phyloP scores from a whole-genome alignment of 2,329 filamentous ascomycete genomes.

The Colletotrichum somersetense region DNA sequence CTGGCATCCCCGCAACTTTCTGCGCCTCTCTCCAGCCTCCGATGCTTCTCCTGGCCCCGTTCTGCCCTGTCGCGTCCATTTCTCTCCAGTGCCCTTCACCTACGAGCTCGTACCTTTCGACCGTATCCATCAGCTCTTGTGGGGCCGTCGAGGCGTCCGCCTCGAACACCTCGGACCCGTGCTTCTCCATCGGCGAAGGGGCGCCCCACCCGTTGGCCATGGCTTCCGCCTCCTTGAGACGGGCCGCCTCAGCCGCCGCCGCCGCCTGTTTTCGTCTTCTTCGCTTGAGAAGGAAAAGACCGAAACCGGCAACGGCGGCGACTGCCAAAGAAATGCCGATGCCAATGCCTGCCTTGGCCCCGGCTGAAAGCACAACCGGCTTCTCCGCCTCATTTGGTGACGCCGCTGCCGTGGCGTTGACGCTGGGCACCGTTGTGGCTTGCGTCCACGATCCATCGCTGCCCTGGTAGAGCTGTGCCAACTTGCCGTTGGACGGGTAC shows the following conservation, averaged over 20 bases:
- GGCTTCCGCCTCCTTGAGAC: conserved; percentile 45
- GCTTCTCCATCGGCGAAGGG: conserved; percentile 31
- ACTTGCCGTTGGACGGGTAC: conserved; percentile 50
- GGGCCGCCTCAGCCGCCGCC: conserved; percentile 44
- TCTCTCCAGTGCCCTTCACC: conserved; percentile 49
- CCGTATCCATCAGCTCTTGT: conserved; percentile 46
- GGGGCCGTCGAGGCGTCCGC: conserved; percentile 43
- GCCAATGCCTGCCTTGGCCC: conserved; percentile 68
- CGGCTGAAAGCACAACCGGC: conserved; percentile 55
- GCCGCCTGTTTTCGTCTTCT: conserved; percentile 52
- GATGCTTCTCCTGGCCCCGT: conserved; percentile 33
- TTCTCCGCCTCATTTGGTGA: conserved; percentile 52
- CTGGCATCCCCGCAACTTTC: not conserved
- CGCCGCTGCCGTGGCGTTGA: conserved; percentile 43
- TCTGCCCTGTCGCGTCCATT: conserved; percentile 37
- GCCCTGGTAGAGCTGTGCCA: conserved; percentile 50
- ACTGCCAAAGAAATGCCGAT: conserved; percentile 63
- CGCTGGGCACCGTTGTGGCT: conserved; percentile 45
- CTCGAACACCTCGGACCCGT: conserved; percentile 38
- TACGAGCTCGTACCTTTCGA: conserved; percentile 51
- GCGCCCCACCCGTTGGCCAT: conserved; percentile 40
- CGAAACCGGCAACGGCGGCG: conserved; percentile 55
- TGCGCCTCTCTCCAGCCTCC: conserved; percentile 33
- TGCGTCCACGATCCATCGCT: conserved; percentile 48
- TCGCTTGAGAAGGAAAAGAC: conserved; percentile 62